These are phyloP conservation scores for Dipodascopsis tothii DNA, from an alignment of 805 yeast genomes.

Conservation along the genomic window DNA sequence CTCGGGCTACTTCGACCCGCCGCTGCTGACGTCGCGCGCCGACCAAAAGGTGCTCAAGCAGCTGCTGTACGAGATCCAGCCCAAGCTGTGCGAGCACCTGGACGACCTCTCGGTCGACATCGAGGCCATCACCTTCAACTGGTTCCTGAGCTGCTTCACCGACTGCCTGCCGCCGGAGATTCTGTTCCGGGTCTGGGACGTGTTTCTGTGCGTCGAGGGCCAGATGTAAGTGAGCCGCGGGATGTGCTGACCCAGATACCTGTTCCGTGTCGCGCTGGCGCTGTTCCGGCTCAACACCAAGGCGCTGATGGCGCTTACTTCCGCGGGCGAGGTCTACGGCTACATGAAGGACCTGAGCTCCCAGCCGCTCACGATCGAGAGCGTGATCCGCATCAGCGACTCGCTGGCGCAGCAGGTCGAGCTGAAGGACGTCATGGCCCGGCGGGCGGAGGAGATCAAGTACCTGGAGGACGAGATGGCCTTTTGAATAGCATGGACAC, in stretches of 20 bases:
- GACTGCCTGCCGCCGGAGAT: conserved; percentile 46
- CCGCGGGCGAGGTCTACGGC: conserved; percentile 30
- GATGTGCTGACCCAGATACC: conserved; percentile 27
- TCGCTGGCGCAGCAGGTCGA: conserved; percentile 21
- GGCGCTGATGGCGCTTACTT: conserved; percentile 21
- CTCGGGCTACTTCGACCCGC: conserved; percentile 35
- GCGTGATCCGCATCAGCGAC: conserved; percentile 26
- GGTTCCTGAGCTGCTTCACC: conserved; percentile 52
- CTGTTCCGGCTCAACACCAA: conserved; percentile 28
- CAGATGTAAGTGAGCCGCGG: conserved; percentile 26
- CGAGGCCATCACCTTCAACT: conserved; percentile 46
- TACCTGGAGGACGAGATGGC: conserved; percentile 24
- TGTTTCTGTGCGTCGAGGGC: conserved; percentile 38
- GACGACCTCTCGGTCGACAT: conserved; percentile 36
- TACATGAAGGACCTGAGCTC: conserved; percentile 29
- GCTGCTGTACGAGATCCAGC: conserved; percentile 36
- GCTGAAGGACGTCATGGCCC: conserved; percentile 23
- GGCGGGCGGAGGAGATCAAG: conserved; percentile 20
- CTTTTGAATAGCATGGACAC: too few relatives aligned
- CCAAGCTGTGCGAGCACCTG: conserved; percentile 37
- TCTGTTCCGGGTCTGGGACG: conserved; percentile 48
- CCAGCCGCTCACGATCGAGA: conserved; percentile 28
- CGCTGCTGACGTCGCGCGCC: conserved; percentile 33
- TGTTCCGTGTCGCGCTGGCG: conserved; percentile 32
- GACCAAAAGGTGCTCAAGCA: conserved; percentile 37